Base-by-base conservation (phyloP, 176 grass and related monocot genomes). In the Ensete glaucum region DNA sequence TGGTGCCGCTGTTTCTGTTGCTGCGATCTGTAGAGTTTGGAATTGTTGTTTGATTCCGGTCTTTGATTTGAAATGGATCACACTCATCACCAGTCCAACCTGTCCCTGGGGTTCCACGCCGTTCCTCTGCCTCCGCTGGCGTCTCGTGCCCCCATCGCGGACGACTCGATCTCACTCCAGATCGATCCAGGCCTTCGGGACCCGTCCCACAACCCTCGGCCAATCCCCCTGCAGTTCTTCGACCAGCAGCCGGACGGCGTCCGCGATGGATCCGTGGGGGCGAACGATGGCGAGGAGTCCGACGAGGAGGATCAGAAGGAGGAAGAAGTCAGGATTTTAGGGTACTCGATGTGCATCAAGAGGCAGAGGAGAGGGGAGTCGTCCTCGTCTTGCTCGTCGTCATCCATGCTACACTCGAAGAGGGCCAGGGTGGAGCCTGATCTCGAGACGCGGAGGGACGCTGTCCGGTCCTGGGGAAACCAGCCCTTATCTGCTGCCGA, bases 321-420 rank as follows among this genome's bases (percentile, higher is more conserved):
- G 80, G 85, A 88, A 58, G 83, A 83, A 74, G 80, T 91, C 78
- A 88, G 80, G 53, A 89, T 98, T 76, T 79, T 93, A 7, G 90
- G 95, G 1, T 89, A 97, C 80, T 53, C 90, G 22, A 83, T 97
- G 75, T 93, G 85, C 88, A 74, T 97, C 77, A 98, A 93, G 86
- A 86, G 86, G 50, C 88, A 83, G n/a, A 91, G 88, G 55, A 82
- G 76, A 57, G 72, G 76, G 0, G 90, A 87, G 22, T 26, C 79
- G 2, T 91, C 90, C 50, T 83, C 95, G 9, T 87, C 85, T 76
- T 93, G 87, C 13, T 93, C 90, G 16, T 82, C 88, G 2, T 87
- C 85, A 34, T 75, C 84, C 12, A 14, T 78, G 43, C 84, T 64
- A 64, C 90, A 80, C 13, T 25, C 62, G 0, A 96, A 88, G 77